Base-by-base conservation (phyloP, 352 stramenopile species). In the Thraustochytrium sp. region DNA sequence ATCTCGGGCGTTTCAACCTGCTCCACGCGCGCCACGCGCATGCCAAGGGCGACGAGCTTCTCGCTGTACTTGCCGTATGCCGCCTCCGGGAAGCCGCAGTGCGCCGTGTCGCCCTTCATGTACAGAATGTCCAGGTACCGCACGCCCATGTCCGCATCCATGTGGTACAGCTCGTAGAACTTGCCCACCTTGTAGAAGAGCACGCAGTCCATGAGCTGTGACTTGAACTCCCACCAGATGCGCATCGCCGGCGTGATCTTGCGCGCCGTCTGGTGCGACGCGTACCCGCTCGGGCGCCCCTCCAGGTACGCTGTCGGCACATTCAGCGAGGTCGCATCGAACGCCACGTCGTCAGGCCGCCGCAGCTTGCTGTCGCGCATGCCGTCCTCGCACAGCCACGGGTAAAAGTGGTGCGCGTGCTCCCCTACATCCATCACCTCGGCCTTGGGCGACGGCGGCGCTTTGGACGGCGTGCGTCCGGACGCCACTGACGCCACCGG, bases 191-290 rank as follows among this genome's bases (percentile, higher is more conserved):
- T 99, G 90, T 99, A 99, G 74, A 99, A 97, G 0, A 99, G 88
- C 1, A 99, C 90, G 1, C 94, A 98, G 87, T 99, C 97, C 89
- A 98, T 96, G 86, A 99, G 97, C 48, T 93, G 89, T 3, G 92
- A 80, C 88, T 99, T 99, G 77, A 99, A 91, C 63, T 96, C 89
- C 97, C 96, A 99, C 97, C 97, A 99, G 87, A 99, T 96, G 74
- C 95, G 87, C 90, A 98, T 98, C 5, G 94, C 96, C 2, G 95
- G 92, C 2, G 94, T 99, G 82, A 96, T 91, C 59, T 80, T 80
- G 18, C 68, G 46, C 31, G 68, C 48, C 16, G n/a, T 23, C 29
- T 26, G 21, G 9, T 64, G 48, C 44, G 68, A 13, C n/a, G 68
- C 23, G 34, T 80, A 42, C 5, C 9, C 31, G 31, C 91, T 82